Conservation (phyloP, 768 basidiomycete genomes). For the Plicaturopsis crispa region DNA sequence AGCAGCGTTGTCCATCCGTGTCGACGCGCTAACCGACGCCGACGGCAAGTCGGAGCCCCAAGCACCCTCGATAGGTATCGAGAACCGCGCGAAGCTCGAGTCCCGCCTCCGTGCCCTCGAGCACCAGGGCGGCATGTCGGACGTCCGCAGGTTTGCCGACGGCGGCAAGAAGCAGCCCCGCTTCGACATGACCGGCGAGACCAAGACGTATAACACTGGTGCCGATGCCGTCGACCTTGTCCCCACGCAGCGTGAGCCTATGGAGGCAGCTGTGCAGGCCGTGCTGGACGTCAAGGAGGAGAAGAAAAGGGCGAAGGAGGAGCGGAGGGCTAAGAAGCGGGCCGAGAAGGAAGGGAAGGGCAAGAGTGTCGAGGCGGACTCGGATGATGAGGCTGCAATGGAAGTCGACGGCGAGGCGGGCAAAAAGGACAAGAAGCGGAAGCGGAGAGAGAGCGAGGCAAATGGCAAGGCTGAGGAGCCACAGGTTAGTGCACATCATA, state of each 20-base stretch:
- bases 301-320: conserved; percentile 76
- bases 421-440: conserved; percentile 39
- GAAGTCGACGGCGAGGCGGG: conserved; percentile 33
- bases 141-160: conserved; percentile 59
- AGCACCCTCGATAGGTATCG: conserved; percentile 84
- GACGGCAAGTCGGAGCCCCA: conserved; percentile 81
- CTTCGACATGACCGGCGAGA: conserved; percentile 76
- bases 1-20: conserved; percentile 93
- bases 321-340: conserved; percentile 62
- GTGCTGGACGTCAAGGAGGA: conserved; percentile 83
- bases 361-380: conserved; percentile 20
- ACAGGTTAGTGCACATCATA: conserved; percentile 30
- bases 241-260: conserved; percentile 79
- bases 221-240: conserved; percentile 81
- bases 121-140: conserved; percentile 66
- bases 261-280: conserved; percentile 65
- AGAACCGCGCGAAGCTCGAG: conserved; percentile 93
- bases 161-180: conserved; percentile 63
- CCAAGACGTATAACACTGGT: conserved; percentile 78
- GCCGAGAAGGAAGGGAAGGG: conserved; percentile 43
- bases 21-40: conserved; percentile 90
- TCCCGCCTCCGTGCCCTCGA: conserved; percentile 87
- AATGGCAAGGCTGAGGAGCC: conserved; percentile 30
- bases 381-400: conserved; percentile 30
- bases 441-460: conserved; percentile 51